phyloP scores from a whole-genome alignment of 495 filamentous ascomycete genomes.

The Emericellopsis terricola region DNA sequence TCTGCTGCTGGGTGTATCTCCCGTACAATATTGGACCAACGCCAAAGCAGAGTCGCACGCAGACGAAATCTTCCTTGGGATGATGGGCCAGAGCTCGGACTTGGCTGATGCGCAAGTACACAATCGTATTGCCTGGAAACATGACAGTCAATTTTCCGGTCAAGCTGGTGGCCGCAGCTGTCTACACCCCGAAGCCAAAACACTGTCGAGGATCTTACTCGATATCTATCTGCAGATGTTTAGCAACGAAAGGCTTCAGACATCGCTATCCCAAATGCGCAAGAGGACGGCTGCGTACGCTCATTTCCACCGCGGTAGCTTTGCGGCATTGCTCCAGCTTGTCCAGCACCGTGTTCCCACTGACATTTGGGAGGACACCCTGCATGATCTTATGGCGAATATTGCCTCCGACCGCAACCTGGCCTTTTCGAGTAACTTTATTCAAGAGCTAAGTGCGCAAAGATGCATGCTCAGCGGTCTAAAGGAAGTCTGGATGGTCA shows the following conservation, averaged over 20 bases:
- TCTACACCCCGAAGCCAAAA: conserved; percentile 4
- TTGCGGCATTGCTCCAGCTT: conserved; percentile 13
- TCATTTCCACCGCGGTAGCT: conserved; percentile 21
- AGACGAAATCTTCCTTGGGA: conserved; percentile 9
- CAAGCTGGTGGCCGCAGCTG: background rate
- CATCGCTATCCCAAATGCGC: background rate
- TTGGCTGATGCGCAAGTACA: conserved; percentile 2
- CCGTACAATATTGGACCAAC: conserved; percentile 32
- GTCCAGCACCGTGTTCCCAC: conserved; percentile 7
- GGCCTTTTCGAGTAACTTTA: conserved; percentile 3
- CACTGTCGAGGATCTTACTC: conserved; percentile 5
- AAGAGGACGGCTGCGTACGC: background rate
- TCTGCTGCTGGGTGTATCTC: conserved; percentile 26
- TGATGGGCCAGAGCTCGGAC: background rate
- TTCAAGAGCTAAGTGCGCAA: conserved; percentile 13
- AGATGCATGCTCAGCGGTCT: conserved; percentile 12
- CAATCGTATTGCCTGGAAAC: conserved; percentile 12
- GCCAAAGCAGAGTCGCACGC: conserved; percentile 14
- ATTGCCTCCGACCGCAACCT: conserved; percentile 9
- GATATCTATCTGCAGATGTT: conserved; percentile 12
- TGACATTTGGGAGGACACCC: conserved; percentile 4
- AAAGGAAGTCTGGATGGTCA: conserved; percentile 3
- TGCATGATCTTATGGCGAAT: conserved; percentile 6
- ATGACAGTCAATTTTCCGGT: conserved; percentile 7
- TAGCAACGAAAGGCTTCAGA: conserved; percentile 2